Evolutionary conservation across 257 asterid species (phyloP).

Genomic region (Nicotiana tomentosiformis): DNA sequence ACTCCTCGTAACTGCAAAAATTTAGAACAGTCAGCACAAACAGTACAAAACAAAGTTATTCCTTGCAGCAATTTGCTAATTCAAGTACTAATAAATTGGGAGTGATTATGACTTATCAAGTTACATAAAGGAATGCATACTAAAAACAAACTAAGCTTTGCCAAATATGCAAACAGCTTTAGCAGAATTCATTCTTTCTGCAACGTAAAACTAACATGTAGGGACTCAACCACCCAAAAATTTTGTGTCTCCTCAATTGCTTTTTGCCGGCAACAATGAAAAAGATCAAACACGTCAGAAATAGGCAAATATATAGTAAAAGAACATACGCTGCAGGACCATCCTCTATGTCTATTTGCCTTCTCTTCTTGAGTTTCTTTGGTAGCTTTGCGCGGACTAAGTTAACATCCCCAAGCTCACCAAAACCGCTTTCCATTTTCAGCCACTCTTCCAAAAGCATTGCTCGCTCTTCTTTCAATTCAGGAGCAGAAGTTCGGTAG

Average conservation of each 20-base stretch:
- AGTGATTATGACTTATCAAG: not conserved
- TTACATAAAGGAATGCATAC: not conserved
- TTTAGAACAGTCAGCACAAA: constrained; percentile 15
- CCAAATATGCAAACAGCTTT: not conserved
- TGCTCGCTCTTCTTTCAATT: constrained; percentile 86
- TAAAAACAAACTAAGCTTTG: not conserved
- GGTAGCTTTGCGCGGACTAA: constrained; percentile 72
- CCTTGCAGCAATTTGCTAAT: not conserved
- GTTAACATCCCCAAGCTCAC: constrained; percentile 69
- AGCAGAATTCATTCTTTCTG: not conserved
- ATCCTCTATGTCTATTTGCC: constrained; percentile 77
- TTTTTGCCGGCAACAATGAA: not conserved
- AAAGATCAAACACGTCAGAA: not conserved
- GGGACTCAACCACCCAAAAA: not conserved
- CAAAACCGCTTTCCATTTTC: constrained; percentile 64
- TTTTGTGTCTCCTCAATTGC: too few species aligned
- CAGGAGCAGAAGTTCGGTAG: constrained; percentile 71
- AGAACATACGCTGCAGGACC: constrained; percentile 72
- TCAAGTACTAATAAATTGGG: not conserved
- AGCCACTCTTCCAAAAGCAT: constrained; percentile 93
- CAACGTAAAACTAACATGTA: not conserved
- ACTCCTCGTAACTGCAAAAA: constrained; percentile 78
- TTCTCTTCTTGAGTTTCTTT: constrained; percentile 86
- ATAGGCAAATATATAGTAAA: not conserved
- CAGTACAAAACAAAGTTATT: not conserved